Evolutionary conservation across 768 basidiomycete genomes (phyloP).

Genomic region (Suillus sp.): DNA sequence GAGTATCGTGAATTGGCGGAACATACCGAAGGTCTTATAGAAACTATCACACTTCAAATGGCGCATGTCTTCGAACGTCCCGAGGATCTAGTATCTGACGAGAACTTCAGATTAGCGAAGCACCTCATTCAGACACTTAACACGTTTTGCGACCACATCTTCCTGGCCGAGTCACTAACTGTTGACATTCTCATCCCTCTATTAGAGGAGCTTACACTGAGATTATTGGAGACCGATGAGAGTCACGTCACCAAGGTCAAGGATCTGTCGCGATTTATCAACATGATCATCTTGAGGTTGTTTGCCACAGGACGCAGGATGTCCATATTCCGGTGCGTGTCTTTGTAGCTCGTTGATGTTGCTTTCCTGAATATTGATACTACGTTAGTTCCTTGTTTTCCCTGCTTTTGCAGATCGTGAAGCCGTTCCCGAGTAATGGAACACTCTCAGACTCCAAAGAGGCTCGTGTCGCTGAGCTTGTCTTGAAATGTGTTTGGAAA

Average conservation of each 20-base stretch:
- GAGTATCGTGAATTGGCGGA: conserved; percentile 79
- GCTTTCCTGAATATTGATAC: conserved; percentile 18
- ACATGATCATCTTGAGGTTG: conserved; percentile 94
- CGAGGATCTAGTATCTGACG: conserved; percentile 68
- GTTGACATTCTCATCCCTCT: conserved; percentile 83
- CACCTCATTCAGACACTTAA: conserved; percentile 97
- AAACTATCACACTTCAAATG: conserved; percentile 91
- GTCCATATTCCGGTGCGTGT: conserved; percentile 83
- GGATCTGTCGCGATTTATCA: conserved; percentile 94
- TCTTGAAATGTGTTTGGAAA: conserved; percentile 98
- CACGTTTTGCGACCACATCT: conserved; percentile 88
- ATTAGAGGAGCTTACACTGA: conserved; percentile 88
- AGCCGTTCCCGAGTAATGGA: conserved; percentile 78
- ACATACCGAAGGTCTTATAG: conserved; percentile 81
- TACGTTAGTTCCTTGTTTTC: conserved; percentile 59
- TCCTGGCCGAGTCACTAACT: conserved; percentile 85
- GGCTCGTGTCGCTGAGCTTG: conserved; percentile 88
- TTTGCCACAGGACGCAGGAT: conserved; percentile 90
- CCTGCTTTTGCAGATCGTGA: conserved; percentile 78
- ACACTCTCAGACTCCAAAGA: conserved; percentile 77
- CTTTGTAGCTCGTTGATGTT: conserved; percentile 8
- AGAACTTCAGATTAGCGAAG: conserved; percentile 93
- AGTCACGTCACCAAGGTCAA: conserved; percentile 81
- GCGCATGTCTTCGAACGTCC: conserved; percentile 86
- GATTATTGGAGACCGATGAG: conserved; percentile 93